Base-by-base conservation (phyloP, 1,139 yeast genomes). In the Pichiaceae sp. region DNA sequence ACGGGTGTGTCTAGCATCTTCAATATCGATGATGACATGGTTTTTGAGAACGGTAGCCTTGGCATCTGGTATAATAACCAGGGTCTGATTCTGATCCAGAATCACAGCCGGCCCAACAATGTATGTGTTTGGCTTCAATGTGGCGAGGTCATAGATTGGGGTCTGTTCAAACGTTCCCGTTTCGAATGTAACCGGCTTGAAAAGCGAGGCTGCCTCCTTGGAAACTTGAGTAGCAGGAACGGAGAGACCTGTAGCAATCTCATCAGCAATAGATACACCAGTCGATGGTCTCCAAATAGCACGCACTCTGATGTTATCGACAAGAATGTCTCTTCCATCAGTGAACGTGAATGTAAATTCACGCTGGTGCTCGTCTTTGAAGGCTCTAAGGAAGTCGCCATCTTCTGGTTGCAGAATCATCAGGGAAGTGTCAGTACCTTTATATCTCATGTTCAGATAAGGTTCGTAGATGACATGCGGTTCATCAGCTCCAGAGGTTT, bases 51-150 rank as follows among this genome's bases (percentile, higher is more conserved):
- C 64, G 0, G 69, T 64, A 1, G 94, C 95, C n/a, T 59, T 54
- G 1, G 85, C 70, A 36, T 66, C 59, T 1, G 95, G 93, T 18
- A 86, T 85, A 17, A 87, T 71, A 17, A 87, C 70, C 44, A 86
- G 78, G 0, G 96, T 87, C 57, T 87, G 96, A 0, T 95, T 87
- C 31, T 75, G 76, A 58, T 87, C 96, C 17, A 87, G 78, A 42
- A 87, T 69, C 46, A 87, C 75, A 0, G 94, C 85, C 3, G 96
- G 96, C 0, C 96, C 96, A 2, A 45, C 29, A 4, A 87, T 58
- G 11, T 58, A 50, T 11, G 70, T 59, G 3, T 95, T 95, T 8
- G 68, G 48, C 2, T 54, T 39, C 38, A 86, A 31, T 23, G 50
- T 46, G 26, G 54, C 60, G 9, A 56, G 34, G 30, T 56, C 38